phyloP scores from a whole-genome alignment of 129 eudicot genomes.

The Chrysanthemum lavandulifolium region DNA sequence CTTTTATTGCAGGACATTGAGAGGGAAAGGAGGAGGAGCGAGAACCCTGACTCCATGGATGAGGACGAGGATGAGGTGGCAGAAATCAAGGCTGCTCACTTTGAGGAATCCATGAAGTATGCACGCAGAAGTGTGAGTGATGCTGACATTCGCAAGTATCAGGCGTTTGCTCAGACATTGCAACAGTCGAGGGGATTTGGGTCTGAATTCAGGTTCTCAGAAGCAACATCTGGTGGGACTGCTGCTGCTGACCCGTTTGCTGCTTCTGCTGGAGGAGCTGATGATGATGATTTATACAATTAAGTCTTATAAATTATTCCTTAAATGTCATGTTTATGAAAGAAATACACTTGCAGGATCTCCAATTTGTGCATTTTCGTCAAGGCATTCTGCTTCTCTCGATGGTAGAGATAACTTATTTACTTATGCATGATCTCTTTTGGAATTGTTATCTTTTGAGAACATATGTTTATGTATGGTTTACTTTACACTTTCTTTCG shows the following conservation, averaged over 20 bases:
- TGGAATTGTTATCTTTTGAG: not conserved
- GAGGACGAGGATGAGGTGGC: constrained; percentile 52
- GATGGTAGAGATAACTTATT: not conserved
- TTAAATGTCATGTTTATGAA: not conserved
- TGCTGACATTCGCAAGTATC: constrained; percentile 62
- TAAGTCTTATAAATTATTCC: constrained; percentile 16
- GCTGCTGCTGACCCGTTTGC: constrained; percentile 38
- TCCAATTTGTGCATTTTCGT: constrained; percentile 2
- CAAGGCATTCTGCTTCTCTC: too few relatives aligned
- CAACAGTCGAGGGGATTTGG: constrained; percentile 63
- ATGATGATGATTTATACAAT: constrained; percentile 53
- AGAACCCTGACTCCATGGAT: constrained; percentile 54
- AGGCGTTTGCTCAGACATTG: constrained; percentile 60
- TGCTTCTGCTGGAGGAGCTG: constrained; percentile 35
- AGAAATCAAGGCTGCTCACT: constrained; percentile 52
- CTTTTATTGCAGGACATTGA: constrained; percentile 37
- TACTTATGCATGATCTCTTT: not conserved
- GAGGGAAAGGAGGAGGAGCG: constrained; percentile 43
- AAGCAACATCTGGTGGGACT: constrained; percentile 25
- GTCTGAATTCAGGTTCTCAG: constrained; percentile 49
- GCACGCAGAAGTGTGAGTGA: constrained; percentile 62
- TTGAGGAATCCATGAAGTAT: constrained; percentile 59
- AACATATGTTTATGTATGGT: constrained; percentile 15
- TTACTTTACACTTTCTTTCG: not conserved
- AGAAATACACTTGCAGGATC: not conserved